A percentile compares a stretch with the other conserved stretches of the same genome.
Evolutionary conservation across 2,329 filamentous ascomycete genomes (phyloP).

Genomic region (Zarea fungicola): DNA sequence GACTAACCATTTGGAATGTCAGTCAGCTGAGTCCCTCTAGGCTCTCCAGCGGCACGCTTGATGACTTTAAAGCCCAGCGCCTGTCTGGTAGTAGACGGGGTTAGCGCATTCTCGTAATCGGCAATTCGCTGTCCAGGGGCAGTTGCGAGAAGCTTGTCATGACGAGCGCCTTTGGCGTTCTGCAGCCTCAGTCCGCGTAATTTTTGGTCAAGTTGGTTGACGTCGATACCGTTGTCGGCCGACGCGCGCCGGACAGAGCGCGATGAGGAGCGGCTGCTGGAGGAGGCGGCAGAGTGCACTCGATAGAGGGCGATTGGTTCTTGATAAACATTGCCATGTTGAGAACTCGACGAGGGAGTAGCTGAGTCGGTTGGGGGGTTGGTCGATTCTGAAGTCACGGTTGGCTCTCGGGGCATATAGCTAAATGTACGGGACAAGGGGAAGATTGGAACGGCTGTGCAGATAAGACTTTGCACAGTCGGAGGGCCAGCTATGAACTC

Average conservation of each 20-base stretch:
- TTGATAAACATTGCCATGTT: conserved; percentile 53
- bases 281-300: conserved; percentile 27
- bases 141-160: conserved; percentile 16
- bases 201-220: conserved; percentile 42
- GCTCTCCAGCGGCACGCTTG: conserved; percentile 38
- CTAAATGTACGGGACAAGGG: conserved; percentile 33
- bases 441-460: conserved; percentile 43
- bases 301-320: conserved; percentile 34
- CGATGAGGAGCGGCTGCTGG: conserved; percentile 33
- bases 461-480: conserved; percentile 47
- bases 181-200: conserved; percentile 47
- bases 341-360: conserved; percentile 31
- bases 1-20: conserved; percentile 77
- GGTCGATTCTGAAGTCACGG: conserved; percentile 40
- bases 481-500: conserved; percentile 14
- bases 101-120: conserved; percentile 57
- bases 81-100: conserved; percentile 41
- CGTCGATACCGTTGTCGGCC: conserved; percentile 28
- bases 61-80: conserved; percentile 51
- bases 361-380: conserved; percentile 32
- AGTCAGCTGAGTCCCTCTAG: conserved; percentile 38
- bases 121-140: conserved; percentile 49
- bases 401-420: conserved; percentile 62
- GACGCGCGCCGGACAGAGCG: conserved; percentile 24
- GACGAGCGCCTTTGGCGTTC: conserved; percentile 22